Evolutionary conservation across 1,284 basidiomycete genomes (phyloP), one percentile per base, ranked within the genome.

Genomic region (Ganoderma lucidum): DNA sequence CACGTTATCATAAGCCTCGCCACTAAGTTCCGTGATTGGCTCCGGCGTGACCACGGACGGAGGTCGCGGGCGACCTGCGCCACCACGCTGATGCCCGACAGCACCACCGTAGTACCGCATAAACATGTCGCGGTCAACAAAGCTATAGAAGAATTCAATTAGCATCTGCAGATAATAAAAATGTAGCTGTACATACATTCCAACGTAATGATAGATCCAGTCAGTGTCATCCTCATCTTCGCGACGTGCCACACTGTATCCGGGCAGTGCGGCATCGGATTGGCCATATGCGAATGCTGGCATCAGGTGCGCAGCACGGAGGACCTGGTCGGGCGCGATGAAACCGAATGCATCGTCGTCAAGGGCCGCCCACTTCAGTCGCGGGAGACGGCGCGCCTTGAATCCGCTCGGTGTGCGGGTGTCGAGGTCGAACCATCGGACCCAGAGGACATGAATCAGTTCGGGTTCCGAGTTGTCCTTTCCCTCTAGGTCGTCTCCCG

Each of bases 361-460:
- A 23, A 59, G 58, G 0, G 12, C 8, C 0, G 48, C 66, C 32
- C 62, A 67, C 28, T 35, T 19, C 0, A 67, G 32, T 19, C 66
- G 66, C 12, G 55, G 55, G 3, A 59, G 66, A 5, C 55, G 55
- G 19, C 53, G 19, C 8, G 53, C 28, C n/a, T 59, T 19, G 15
- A 67, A 58, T 6, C 66, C 62, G 28, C 53, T 41, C 8, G 61
- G 48, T 2, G 23, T 19, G 0, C 30, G 28, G 2, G 12, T 6
- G 42, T 67, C 62, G 5, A 67, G 19, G 1, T 67, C 32, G 32
- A 56, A 67, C 62, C 62, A 82, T 5, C 78, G 70, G 0, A 83
- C 39, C 59, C 41, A 42, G 6, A 61, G 59, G 12, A 61, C 59
- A 23, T 61, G 59, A 12, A 61, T 17, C 1, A 35, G 9, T 30